Evolutionary conservation across 768 basidiomycete species (phyloP).

Genomic region (Suillus hirtellus): DNA sequence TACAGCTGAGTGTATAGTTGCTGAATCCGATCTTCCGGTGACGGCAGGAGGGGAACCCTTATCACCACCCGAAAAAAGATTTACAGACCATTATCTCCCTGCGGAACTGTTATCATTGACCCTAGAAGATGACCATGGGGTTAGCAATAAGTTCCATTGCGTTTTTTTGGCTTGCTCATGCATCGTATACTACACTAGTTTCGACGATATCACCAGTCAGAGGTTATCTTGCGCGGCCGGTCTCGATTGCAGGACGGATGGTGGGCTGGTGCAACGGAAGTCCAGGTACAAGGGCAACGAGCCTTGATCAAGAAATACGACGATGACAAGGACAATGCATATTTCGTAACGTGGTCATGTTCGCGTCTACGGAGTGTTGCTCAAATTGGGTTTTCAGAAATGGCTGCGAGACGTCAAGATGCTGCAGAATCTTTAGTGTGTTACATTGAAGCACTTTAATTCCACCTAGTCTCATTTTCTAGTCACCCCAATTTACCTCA

Average conservation of each 20-base stretch:
- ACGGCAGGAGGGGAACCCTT: conserved; percentile 21
- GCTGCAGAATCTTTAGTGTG: conserved; percentile 52
- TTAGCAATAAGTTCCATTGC: conserved; percentile 16
- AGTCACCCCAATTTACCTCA: conserved; percentile 57
- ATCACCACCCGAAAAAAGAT: conserved; percentile 17
- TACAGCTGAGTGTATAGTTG: not conserved
- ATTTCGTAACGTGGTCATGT: conserved; percentile 28
- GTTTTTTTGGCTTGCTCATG: conserved; percentile 3
- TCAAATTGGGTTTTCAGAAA: conserved; percentile 29
- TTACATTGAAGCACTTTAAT: not conserved
- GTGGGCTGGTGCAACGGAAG: conserved; percentile 48
- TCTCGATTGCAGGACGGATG: conserved; percentile 43
- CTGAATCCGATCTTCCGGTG: conserved; percentile 9
- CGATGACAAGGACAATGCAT: conserved; percentile 31
- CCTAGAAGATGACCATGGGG: conserved; percentile 36
- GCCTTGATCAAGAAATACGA: conserved; percentile 48
- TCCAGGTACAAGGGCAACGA: conserved; percentile 40
- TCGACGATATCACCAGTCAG: conserved; percentile 50
- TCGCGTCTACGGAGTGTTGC: not conserved
- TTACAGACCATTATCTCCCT: conserved; percentile 23
- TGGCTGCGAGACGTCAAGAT: conserved; percentile 53
- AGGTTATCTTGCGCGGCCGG: conserved; percentile 40
- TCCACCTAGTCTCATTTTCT: not conserved
- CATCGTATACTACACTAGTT: conserved; percentile 34
- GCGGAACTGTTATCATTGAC: conserved; percentile 23